Percentiles rank a stretch among this genome's conserved stretches.
Evolutionary conservation across 1,284 basidiomycete genomes (phyloP).

Genomic region (Amylostereum areolatum): DNA sequence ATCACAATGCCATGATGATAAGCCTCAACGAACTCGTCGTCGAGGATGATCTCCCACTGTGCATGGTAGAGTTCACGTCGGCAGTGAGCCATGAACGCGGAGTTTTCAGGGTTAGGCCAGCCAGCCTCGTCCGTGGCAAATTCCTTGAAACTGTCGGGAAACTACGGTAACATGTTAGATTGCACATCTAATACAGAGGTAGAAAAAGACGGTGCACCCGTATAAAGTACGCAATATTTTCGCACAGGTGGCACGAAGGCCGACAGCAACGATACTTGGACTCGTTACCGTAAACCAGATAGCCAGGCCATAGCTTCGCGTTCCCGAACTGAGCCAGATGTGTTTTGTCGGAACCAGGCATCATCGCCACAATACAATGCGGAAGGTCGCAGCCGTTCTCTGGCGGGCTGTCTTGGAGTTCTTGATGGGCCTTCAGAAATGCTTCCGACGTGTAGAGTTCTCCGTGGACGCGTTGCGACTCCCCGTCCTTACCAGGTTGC

Average conservation of each 20-base stretch:
- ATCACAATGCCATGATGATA: conserved; percentile 13
- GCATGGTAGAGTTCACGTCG: conserved; percentile 15
- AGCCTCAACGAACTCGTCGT: conserved; percentile 12
- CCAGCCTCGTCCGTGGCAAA: background rate
- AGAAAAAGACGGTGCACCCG: conserved; percentile 15
- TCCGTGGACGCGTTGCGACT: conserved; percentile 12
- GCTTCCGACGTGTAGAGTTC: conserved; percentile 28
- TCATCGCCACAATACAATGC: conserved; percentile 12
- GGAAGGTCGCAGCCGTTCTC: conserved; percentile 16
- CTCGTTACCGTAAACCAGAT: conserved; percentile 20
- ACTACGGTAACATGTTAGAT: conserved; percentile 8
- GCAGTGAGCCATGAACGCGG: conserved; percentile 10
- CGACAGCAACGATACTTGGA: conserved; percentile 20
- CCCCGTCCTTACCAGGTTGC: background rate
- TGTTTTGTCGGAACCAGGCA: conserved; percentile 19
- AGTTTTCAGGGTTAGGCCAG: background rate
- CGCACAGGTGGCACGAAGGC: conserved; percentile 14
- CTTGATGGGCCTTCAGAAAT: conserved; percentile 21
- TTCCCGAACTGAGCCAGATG: conserved; percentile 16
- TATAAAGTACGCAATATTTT: conserved; percentile 25
- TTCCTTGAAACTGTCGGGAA: conserved; percentile 12
- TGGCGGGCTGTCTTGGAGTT: conserved; percentile 9
- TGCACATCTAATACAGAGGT: background rate
- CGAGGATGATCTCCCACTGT: conserved; percentile 11
- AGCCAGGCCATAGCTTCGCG: conserved; percentile 15